phyloP scores from a whole-genome alignment of 2,329 filamentous ascomycete species.

The Paecilomyces niveus region DNA sequence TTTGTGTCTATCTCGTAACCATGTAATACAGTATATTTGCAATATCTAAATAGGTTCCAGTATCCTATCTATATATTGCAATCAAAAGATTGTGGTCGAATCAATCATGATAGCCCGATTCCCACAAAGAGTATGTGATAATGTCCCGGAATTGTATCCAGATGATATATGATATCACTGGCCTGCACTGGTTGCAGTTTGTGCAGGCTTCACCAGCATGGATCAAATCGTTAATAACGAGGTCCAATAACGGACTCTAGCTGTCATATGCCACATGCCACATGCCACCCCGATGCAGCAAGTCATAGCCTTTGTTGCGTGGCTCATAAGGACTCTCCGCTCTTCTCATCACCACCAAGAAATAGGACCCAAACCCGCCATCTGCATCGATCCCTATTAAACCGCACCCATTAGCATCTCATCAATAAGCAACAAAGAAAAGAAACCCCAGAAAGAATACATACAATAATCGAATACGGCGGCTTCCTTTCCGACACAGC shows the following conservation, averaged over 20 bases:
- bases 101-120: neutral
- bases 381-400: constrained; percentile 38
- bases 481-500: constrained; percentile 53
- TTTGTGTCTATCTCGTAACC: neutral
- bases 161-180: neutral
- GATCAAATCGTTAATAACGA: neutral
- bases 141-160: neutral
- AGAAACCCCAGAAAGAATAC: constrained; percentile 2
- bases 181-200: neutral
- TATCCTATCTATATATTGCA: neutral
- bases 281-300: neutral
- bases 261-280: neutral
- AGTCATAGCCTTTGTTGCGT: neutral
- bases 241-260: neutral
- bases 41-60: neutral
- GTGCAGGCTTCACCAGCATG: neutral
- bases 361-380: constrained; percentile 37
- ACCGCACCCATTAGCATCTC: constrained; percentile 8
- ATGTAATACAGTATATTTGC: neutral
- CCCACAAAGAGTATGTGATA: neutral
- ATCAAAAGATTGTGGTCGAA: neutral
- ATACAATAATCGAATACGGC: constrained; percentile 40
- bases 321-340: neutral
- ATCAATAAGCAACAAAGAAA: neutral
- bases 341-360: constrained; percentile 39